Conservation (phyloP, 306 rosid species). For the Inga leiocalycina region DNA sequence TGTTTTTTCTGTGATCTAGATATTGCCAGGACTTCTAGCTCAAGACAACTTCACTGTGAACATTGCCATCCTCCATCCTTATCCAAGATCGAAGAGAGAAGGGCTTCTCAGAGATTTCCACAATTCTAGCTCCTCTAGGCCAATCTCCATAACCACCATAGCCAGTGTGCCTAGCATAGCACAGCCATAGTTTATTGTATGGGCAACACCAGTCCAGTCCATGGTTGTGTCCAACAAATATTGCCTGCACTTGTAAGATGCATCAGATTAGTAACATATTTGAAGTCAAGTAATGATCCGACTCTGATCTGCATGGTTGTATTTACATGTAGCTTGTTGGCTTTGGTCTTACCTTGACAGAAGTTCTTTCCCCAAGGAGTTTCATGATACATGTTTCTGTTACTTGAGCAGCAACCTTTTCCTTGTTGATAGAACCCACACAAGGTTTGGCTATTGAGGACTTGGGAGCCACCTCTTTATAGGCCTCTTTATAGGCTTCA, state of each 20-base stretch:
- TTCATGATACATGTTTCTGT: conserved; percentile 79
- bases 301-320: not conserved
- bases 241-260: conserved; percentile 46
- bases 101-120: conserved; percentile 48
- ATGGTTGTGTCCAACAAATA: conserved; percentile 71
- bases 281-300: not conserved
- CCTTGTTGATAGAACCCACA: conserved; percentile 79
- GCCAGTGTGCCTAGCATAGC: conserved; percentile 66
- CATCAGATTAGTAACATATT: not conserved
- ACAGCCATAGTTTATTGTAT: conserved; percentile 48
- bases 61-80: conserved; percentile 62
- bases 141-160: conserved; percentile 68
- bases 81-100: conserved; percentile 64
- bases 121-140: conserved; percentile 61
- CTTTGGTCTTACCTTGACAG: conserved; percentile 67
- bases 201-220: conserved; percentile 79
- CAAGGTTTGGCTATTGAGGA: conserved; percentile 62
- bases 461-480: conserved; percentile 63
- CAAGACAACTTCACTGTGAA: conserved; percentile 47
- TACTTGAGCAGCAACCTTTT: conserved; percentile 76
- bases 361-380: conserved; percentile 59
- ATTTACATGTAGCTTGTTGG: not conserved
- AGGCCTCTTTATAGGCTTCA: conserved; percentile 61
- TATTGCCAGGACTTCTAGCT: conserved; percentile 4
- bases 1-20: not conserved